Base-by-base conservation (phyloP, 208 protist species). In the Strigomonas galati region DNA sequence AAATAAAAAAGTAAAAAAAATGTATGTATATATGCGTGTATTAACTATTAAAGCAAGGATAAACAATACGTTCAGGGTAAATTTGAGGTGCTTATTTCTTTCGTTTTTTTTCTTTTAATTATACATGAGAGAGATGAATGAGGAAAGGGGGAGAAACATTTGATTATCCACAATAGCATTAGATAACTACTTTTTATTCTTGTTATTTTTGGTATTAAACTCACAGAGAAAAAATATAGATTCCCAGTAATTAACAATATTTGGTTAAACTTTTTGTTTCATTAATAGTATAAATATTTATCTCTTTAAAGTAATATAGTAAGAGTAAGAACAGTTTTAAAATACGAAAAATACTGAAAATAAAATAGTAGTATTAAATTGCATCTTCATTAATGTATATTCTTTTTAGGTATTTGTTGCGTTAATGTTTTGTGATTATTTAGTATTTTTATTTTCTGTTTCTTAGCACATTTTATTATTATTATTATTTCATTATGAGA, bases 401-500 rank as follows among this genome's bases (percentile, higher is more conserved):
- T 40, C 35, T 40, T 40, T 40, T 40, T n/a, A n/a, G n/a, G n/a
- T n/a, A n/a, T n/a, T n/a, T n/a, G n/a, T n/a, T n/a, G 85, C 79
- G 54, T 92, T 72, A 60, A 82, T 81, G 72, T 49, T 60, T 58
- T 32, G 79, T 74, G 37, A n/a, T n/a, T n/a, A n/a, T n/a, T n/a
- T n/a, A n/a, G n/a, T n/a, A n/a, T n/a, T n/a, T n/a, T n/a, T 81
- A 65, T 75, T 79, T 81, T 49, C 44, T 75, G 26, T 57, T 54
- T 24, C 32, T 26, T 70, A 17, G 0, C 35, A 55, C 17, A 59
- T 19, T 23, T 14, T 62, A 24, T 46, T 19, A 58, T 19, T 67
- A 27, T n/a, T n/a, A n/a, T n/a, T n/a, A n/a, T n/a, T n/a, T n/a
- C n/a, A n/a, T n/a, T n/a, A n/a, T n/a, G 6, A 56, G 63, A 61